Evolutionary conservation across 1,284 basidiomycete species (phyloP), one percentile per base, ranked within the genome.

Genomic region (Melampsora abietis-canadensis): DNA sequence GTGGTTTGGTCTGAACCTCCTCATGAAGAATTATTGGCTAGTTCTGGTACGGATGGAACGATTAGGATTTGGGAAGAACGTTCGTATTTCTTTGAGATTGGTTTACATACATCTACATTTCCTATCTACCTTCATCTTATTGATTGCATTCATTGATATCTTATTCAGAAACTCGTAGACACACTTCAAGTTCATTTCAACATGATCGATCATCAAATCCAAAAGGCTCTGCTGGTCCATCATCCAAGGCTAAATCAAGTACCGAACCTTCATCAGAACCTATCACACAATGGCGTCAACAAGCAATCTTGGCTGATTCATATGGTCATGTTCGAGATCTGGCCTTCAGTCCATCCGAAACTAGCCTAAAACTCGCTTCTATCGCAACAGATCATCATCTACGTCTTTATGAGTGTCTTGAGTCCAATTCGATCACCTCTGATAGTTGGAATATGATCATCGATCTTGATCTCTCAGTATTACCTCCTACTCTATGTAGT

Each of bases 371-470:
- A 31, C 27, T 37, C 48, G 57, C 61, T 8, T 47, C 66, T 12
- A 88, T 97, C 65, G 87, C 93, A 0, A 88, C 91, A 0, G 94
- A 97, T 83, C 90, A 90, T 77, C 85, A 88, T 77, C 84, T 97
- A 17, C 87, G 94, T 24, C 85, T 95, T 67, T 94, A 96, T 82
- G 92, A 95, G 79, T 94, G 92, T 79, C 85, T 94, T 14, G 92
- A 94, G 77, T 90, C 91, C 0, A 87, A 15, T 85, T 92, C 75
- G 84, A 46, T 70, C 76, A 24, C 63, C 63, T 3, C 63, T 72
- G 63, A 87, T 24, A 88, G 88, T 34, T 96, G 92, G 92, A 87
- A 88, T 64, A 84, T 93, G 4, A 83, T 86, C 0, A 88, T 92
- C 78, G 90, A 92, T 80, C 85, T 93, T 17, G 90, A 94, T 80